Evolutionary conservation across 2,329 filamentous ascomycete genomes (phyloP), one percentile per base, ranked within the genome.

Genomic region (Fusarium napiforme): DNA sequence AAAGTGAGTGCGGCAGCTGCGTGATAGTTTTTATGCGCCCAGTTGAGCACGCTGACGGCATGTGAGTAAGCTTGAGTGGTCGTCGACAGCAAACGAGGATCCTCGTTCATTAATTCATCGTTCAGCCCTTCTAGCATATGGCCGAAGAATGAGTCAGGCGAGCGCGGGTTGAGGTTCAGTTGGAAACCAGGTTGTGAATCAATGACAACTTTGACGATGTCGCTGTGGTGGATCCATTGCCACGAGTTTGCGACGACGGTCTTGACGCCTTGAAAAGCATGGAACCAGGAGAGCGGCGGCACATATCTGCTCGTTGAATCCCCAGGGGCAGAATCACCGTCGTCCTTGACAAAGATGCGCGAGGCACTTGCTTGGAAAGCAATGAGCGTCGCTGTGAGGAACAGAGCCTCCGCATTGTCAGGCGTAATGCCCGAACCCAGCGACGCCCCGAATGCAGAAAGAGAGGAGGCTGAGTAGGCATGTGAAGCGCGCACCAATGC

Each of bases 191-290:
- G 90, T 76, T 92, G 90, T 2, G 88, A 88, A 74, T 91, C 89
- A 69, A 92, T 91, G 57, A 92, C 90, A 11, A 87, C 86, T 32
- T 88, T 85, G 43, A 91, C 88, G 19, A 87, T 85, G 4, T 84
- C 82, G 72, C 88, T 91, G 66, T 85, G 84, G 6, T 89, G 85
- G 52, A 92, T 85, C 86, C 87, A 92, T 64, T 87, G 87, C 90
- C 90, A 92, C 19, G 89, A 90, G 6, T 87, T 86, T 26, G 90
- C 87, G 1, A 91, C 90, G 39, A 92, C 85, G 4, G 90, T 88
- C 78, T 92, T 92, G 72, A 92, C 89, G 16, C 90, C 90, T 75
- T 92, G 90, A 76, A 91, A 92, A 8, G 90, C 87, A 77, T 92
- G 90, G 69, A 92, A 92, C 89, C 89, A 92, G 7, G 88, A 85